These are phyloP conservation scores for Leptographium wingfieldii DNA, from an alignment of 2,329 filamentous ascomycete species.

Conservation along the genomic window DNA sequence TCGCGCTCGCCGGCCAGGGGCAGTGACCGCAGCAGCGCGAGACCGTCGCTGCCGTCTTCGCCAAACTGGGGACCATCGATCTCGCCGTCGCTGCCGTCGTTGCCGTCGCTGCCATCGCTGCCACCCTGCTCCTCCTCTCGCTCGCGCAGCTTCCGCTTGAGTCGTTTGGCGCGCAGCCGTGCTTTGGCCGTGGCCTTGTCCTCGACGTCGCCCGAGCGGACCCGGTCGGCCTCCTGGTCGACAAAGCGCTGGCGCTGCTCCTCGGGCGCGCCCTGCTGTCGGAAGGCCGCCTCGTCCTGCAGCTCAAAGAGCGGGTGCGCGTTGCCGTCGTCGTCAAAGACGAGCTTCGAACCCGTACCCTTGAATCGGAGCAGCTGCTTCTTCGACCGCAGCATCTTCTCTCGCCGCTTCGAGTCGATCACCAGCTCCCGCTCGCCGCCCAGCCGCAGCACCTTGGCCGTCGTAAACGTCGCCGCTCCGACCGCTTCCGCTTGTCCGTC, in stretches of 20 bases:
- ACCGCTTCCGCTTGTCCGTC: constrained; percentile 14
- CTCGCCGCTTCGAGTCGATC: constrained; percentile 87
- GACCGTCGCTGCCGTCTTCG: constrained; percentile 36
- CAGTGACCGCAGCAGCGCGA: constrained; percentile 45
- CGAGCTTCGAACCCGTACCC: constrained; percentile 69
- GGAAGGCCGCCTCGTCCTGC: constrained; percentile 72
- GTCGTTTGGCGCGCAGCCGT: constrained; percentile 64
- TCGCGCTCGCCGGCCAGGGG: constrained; percentile 30
- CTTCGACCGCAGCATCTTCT: constrained; percentile 91
- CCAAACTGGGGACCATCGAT: constrained; percentile 19
- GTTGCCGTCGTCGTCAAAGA: constrained; percentile 87
- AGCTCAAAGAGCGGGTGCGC: constrained; percentile 80
- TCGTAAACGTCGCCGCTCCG: constrained; percentile 24
- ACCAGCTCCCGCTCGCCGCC: constrained; percentile 56
- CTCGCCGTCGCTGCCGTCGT: constrained; percentile 20
- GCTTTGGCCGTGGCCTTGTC: constrained; percentile 74
- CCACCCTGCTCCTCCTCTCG: constrained; percentile 24
- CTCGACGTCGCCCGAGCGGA: constrained; percentile 61
- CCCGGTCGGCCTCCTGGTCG: constrained; percentile 58
- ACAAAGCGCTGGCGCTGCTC: constrained; percentile 68
- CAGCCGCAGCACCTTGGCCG: constrained; percentile 49
- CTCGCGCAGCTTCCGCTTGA: constrained; percentile 58
- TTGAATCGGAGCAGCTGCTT: constrained; percentile 88
- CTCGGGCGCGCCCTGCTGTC: constrained; percentile 59
- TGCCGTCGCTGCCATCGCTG: constrained; percentile 14